These are phyloP conservation scores for Starmerella kuoi DNA, from an alignment of 805 yeast genomes.

Conservation along the genomic window DNA sequence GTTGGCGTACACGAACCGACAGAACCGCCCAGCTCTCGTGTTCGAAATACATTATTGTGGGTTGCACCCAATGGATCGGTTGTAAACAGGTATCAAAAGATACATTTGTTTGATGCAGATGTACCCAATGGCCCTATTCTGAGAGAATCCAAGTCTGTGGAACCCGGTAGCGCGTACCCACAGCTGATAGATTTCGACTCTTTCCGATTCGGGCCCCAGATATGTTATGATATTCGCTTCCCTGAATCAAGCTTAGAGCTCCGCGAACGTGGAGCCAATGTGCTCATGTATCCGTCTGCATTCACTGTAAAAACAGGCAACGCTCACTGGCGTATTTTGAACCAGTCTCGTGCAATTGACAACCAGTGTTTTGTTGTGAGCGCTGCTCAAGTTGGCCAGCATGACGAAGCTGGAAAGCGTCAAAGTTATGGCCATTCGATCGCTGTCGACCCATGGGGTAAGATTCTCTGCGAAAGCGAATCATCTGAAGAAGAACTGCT, in stretches of 20 bases:
- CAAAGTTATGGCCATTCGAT: slow-evolving; percentile 78
- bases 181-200: slow-evolving; percentile 42
- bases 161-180: slow-evolving; percentile 80
- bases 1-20: slow-evolving; percentile 86
- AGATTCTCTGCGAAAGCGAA: slow-evolving; percentile 61
- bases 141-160: slow-evolving; percentile 66
- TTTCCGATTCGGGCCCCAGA: slow-evolving; percentile 62
- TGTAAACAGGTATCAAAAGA: slow-evolving; percentile 60
- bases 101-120: slow-evolving; percentile 83
- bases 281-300: slow-evolving; percentile 79
- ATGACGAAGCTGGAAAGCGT: slow-evolving; percentile 52
- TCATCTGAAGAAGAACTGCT: slow-evolving; percentile 71
- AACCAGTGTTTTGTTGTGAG: slow-evolving; percentile 74
- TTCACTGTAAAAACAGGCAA: slow-evolving; percentile 86
- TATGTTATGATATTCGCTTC: slow-evolving; percentile 88
- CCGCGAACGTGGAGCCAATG: slow-evolving; percentile 58
- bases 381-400: slow-evolving; percentile 82
- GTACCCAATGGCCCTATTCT: slow-evolving; percentile 68
- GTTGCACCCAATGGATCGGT: slow-evolving; percentile 53
- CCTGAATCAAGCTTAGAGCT: slow-evolving; percentile 55
- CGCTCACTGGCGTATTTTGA: slow-evolving; percentile 79
- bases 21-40: slow-evolving; percentile 32
- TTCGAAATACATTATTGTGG: slow-evolving; percentile 64
- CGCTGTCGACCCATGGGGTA: slow-evolving; percentile 89
- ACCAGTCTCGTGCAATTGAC: slow-evolving; percentile 75